phyloP scores from a whole-genome alignment of 305 asterid species.

The Rubia tinctorum region DNA sequence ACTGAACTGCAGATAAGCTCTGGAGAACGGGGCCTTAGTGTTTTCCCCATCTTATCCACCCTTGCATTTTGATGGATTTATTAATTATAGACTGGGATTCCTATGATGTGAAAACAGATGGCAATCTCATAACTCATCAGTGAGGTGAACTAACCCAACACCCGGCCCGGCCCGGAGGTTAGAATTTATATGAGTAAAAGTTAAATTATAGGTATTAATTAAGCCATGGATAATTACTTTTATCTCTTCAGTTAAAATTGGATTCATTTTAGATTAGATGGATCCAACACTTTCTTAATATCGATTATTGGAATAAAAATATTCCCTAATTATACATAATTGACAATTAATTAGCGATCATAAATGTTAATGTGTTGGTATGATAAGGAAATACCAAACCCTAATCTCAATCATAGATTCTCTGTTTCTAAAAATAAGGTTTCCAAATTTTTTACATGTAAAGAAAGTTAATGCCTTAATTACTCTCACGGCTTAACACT shows the following conservation, averaged over 20 bases:
- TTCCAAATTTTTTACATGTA: not conserved
- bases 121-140: constrained; percentile 95
- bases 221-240: not conserved
- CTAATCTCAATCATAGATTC: constrained; percentile 1
- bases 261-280: not conserved
- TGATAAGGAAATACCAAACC: not conserved
- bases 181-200: no score
- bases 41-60: not conserved
- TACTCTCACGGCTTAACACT: not conserved
- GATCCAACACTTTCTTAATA: not conserved
- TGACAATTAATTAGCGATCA: not conserved
- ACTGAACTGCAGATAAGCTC: not conserved
- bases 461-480: not conserved
- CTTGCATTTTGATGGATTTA: constrained; percentile 88
- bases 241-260: not conserved
- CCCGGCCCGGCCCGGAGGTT: no score
- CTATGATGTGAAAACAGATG: constrained; percentile 92
- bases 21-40: not conserved
- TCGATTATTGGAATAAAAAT: not conserved
- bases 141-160: constrained; percentile 29
- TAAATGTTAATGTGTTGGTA: not conserved
- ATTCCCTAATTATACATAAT: not conserved
- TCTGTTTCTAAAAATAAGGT: not conserved
- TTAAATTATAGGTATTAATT: not conserved
- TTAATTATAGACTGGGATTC: constrained; percentile 62